Percentiles rank a stretch among this genome's conserved stretches.
Evolutionary conservation across 2,329 filamentous ascomycete species (phyloP).

Genomic region (Pseudogymnoascus sp.): DNA sequence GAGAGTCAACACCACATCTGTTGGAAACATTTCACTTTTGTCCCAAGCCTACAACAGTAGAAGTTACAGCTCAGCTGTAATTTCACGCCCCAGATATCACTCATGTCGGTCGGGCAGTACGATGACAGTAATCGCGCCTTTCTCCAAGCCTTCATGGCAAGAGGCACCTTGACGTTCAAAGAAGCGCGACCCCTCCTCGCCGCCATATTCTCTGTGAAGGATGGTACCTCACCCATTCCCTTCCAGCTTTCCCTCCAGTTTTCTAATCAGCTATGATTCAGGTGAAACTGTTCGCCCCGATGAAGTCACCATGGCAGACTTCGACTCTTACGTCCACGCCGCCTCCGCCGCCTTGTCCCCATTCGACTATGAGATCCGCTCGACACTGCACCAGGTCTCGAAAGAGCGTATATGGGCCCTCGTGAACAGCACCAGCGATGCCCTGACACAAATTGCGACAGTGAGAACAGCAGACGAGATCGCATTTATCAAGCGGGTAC

Average conservation of each 20-base stretch:
- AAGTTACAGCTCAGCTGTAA: neutral
- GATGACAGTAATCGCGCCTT: slow-evolving; percentile 73
- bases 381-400: slow-evolving; percentile 58
- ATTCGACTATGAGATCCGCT: slow-evolving; percentile 84
- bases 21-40: neutral
- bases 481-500: slow-evolving; percentile 75
- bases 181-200: slow-evolving; percentile 70
- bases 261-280: slow-evolving; percentile 19
- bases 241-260: neutral
- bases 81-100: neutral
- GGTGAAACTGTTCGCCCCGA: slow-evolving; percentile 43
- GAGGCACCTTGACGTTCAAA: slow-evolving; percentile 66
- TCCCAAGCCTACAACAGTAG: neutral
- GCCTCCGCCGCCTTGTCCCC: slow-evolving; percentile 66
- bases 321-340: slow-evolving; percentile 60
- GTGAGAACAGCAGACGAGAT: slow-evolving; percentile 76
- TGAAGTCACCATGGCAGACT: slow-evolving; percentile 60
- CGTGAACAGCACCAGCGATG: slow-evolving; percentile 81
- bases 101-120: slow-evolving; percentile 16
- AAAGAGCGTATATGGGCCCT: slow-evolving; percentile 69
- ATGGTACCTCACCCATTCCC: slow-evolving; percentile 17
- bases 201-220: slow-evolving; percentile 54
- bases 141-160: slow-evolving; percentile 77
- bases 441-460: slow-evolving; percentile 80
- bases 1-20: neutral